Percentiles rank a stretch among this genome's conserved stretches.
Conservation (phyloP, 2,329 filamentous ascomycete genomes). For the Tricladium varicosporioides region DNA sequence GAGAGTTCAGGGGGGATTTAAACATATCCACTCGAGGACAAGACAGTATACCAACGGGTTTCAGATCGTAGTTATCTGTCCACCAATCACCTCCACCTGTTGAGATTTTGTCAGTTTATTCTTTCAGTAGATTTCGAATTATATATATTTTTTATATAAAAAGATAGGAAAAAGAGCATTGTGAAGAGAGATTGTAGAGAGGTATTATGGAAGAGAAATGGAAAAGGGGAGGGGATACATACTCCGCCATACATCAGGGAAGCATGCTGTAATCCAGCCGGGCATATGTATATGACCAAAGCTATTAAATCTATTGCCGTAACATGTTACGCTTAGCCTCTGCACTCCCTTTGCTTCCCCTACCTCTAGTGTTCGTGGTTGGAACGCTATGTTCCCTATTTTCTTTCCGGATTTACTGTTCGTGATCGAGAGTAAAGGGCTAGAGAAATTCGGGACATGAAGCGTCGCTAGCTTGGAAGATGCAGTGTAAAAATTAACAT, state of each 20-base stretch:
- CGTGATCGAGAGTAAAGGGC: constrained; percentile 25
- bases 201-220: background rate
- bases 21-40: background rate
- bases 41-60: constrained; percentile 20
- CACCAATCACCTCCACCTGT: constrained; percentile 24
- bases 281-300: constrained; percentile 31
- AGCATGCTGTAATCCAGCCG: constrained; percentile 23
- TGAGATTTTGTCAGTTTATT: too few relatives aligned
- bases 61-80: constrained; percentile 24
- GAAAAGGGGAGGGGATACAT: constrained; percentile 7
- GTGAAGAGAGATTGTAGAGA: too few relatives aligned
- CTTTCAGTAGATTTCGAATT: too few relatives aligned
- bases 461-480: constrained; percentile 5
- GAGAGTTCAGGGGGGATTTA: too few relatives aligned
- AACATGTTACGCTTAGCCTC: constrained; percentile 26
- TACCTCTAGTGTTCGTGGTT: constrained; percentile 26
- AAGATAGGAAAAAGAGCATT: too few relatives aligned
- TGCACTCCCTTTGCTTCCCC: constrained; percentile 17
- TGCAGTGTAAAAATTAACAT: constrained; percentile 14
- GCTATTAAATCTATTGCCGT: constrained; percentile 32
- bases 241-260: constrained; percentile 28
- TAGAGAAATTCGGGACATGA: constrained; percentile 24
- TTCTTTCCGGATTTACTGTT: constrained; percentile 5
- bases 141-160: too few relatives aligned
- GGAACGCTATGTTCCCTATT: constrained; percentile 27